A percentile compares a stretch with the other conserved stretches of the same genome.
Evolutionary conservation across 2,329 filamentous ascomycete species (phyloP).

Genomic region (Paraphoma chrysanthemicola): DNA sequence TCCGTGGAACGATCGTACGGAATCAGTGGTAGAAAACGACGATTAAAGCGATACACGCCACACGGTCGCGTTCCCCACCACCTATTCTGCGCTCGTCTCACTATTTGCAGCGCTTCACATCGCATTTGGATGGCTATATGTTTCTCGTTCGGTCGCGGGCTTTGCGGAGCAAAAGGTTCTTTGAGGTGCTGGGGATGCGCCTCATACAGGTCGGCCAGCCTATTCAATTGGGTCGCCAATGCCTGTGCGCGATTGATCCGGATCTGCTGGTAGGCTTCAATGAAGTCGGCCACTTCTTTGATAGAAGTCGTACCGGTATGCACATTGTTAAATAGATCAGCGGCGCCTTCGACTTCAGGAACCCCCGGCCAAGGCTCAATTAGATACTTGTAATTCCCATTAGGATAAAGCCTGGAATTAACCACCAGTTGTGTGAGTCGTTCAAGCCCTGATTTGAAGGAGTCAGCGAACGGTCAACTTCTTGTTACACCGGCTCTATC

Average conservation of each 20-base stretch:
- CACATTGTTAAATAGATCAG: not conserved
- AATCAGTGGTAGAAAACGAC: conserved; percentile 9
- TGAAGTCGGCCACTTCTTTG: not conserved
- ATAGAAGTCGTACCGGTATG: not conserved
- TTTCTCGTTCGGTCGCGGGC: conserved; percentile 3
- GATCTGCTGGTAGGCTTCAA: conserved; percentile 3
- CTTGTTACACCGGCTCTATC: too few relatives aligned
- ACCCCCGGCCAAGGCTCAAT: not conserved
- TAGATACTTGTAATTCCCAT: not conserved
- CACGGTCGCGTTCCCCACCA: not conserved
- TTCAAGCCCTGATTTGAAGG: not conserved
- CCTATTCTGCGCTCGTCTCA: not conserved
- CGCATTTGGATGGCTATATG: conserved; percentile 3
- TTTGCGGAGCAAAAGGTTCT: conserved; percentile 10
- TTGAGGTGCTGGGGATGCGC: conserved; percentile 10
- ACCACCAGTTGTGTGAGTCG: not conserved
- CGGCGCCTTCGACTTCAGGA: not conserved
- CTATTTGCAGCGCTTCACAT: not conserved
- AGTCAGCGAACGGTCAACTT: not conserved
- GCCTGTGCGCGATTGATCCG: conserved; percentile 9
- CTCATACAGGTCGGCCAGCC: conserved; percentile 11
- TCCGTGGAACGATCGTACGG: conserved; percentile 12
- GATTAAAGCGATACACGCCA: conserved; percentile 4
- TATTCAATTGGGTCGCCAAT: conserved; percentile 4
- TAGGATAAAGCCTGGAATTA: not conserved